A percentile compares a stretch with the other conserved stretches of the same genome.
These are phyloP conservation scores for Myriosclerotinia curreyana DNA, from an alignment of 2,329 filamentous ascomycete species.

Conservation along the genomic window DNA sequence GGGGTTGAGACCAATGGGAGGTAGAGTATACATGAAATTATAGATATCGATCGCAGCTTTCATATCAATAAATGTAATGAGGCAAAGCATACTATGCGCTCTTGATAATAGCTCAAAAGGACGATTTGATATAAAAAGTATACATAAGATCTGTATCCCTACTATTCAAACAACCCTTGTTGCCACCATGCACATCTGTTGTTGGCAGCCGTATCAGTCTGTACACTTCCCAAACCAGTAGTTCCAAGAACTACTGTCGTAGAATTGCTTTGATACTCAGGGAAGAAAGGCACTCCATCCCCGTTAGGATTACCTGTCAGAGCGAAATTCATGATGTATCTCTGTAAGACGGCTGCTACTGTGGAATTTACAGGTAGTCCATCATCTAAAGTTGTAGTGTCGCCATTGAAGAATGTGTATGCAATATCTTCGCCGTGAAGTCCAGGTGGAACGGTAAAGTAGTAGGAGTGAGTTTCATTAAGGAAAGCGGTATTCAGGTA, in stretches of 20 bases:
- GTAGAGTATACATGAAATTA: background rate
- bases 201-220: constrained; percentile 35
- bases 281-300: constrained; percentile 28
- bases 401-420: constrained; percentile 52
- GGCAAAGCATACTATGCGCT: background rate
- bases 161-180: constrained; percentile 27
- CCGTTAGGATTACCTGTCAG: constrained; percentile 39
- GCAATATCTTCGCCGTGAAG: constrained; percentile 52
- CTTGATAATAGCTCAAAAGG: background rate
- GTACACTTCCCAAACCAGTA: constrained; percentile 24
- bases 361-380: constrained; percentile 35
- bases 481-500: constrained; percentile 48
- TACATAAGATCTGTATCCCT: background rate
- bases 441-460: constrained; percentile 52
- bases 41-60: background rate
- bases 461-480: constrained; percentile 50
- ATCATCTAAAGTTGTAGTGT: constrained; percentile 31
- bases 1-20: background rate
- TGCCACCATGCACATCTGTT: constrained; percentile 41
- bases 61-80: too few species aligned
- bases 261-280: constrained; percentile 28
- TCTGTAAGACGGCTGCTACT: constrained; percentile 41
- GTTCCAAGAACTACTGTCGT: constrained; percentile 25
- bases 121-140: background rate
- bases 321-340: constrained; percentile 42